Percentiles rank a stretch among this genome's conserved stretches.
Conservation (phyloP, 2,329 filamentous ascomycete genomes). For the Malbranchea cinnamomea region DNA sequence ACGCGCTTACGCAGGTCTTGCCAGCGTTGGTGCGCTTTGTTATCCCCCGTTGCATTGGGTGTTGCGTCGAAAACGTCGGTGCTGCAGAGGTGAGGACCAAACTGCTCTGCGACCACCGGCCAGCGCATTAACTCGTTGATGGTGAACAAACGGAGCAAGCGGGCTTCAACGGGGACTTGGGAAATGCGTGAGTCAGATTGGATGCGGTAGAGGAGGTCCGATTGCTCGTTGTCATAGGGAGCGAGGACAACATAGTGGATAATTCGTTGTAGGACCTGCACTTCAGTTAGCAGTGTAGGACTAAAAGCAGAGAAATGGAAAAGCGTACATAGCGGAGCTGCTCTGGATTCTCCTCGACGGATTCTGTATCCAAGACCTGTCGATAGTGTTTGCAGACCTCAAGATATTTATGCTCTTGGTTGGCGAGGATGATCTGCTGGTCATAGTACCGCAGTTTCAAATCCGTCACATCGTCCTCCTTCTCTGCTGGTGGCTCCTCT, state of each 20-base stretch:
- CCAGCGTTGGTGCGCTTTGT: slow-evolving; percentile 76
- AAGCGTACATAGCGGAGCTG: slow-evolving; percentile 67
- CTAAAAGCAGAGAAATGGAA: slow-evolving; percentile 9
- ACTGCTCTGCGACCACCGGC: slow-evolving; percentile 81
- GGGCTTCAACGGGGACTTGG: slow-evolving; percentile 62
- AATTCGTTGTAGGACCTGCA: slow-evolving; percentile 77
- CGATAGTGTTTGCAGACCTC: slow-evolving; percentile 97
- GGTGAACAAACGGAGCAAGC: slow-evolving; percentile 87
- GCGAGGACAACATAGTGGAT: slow-evolving; percentile 96
- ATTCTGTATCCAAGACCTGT: slow-evolving; percentile 90
- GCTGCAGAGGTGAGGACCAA: slow-evolving; percentile 70
- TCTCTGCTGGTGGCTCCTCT: slow-evolving; percentile 60
- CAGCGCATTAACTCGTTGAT: slow-evolving; percentile 95
- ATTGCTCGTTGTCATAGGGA: slow-evolving; percentile 96
- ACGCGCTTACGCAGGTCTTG: slow-evolving; percentile 92
- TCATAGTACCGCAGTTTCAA: slow-evolving; percentile 93
- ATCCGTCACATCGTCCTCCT: slow-evolving; percentile 83
- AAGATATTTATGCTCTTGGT: slow-evolving; percentile 94
- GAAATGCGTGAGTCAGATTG: slow-evolving; percentile 69
- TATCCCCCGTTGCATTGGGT: slow-evolving; percentile 45
- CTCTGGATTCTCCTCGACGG: slow-evolving; percentile 75
- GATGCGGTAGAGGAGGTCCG: slow-evolving; percentile 88
- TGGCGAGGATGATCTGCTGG: slow-evolving; percentile 88
- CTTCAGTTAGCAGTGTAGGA: slow-evolving; percentile 4
- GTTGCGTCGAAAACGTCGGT: slow-evolving; percentile 76